phyloP scores from a whole-genome alignment of 1,284 basidiomycete species.

The Volvariella surrecta region DNA sequence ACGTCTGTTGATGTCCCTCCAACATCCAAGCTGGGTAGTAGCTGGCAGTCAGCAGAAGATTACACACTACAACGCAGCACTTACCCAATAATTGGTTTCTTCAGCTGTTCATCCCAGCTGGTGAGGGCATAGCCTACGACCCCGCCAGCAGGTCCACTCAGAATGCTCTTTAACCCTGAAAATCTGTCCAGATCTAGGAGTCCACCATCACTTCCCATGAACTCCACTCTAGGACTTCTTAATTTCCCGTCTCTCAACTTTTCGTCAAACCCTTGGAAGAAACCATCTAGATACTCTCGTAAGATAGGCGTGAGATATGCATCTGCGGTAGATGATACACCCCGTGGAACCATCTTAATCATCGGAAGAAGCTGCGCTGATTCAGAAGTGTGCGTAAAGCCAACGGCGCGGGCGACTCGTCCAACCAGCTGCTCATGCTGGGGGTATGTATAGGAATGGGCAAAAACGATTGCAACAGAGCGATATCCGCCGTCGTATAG shows the following conservation, averaged over 20 bases:
- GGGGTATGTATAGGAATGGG: slow-evolving; percentile 91
- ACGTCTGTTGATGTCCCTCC: slow-evolving; percentile 92
- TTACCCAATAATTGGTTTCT: slow-evolving; percentile 68
- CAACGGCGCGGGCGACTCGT: slow-evolving; percentile 64
- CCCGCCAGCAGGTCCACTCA: slow-evolving; percentile 84
- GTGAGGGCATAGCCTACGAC: slow-evolving; percentile 86
- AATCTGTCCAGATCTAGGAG: slow-evolving; percentile 83
- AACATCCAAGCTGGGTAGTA: slow-evolving; percentile 50
- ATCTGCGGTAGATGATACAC: slow-evolving; percentile 89
- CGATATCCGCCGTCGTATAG: slow-evolving; percentile 75
- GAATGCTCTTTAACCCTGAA: slow-evolving; percentile 81
- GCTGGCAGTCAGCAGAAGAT: slow-evolving; percentile 1
- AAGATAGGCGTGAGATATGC: slow-evolving; percentile 95
- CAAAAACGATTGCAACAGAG: slow-evolving; percentile 79
- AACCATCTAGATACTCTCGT: slow-evolving; percentile 82
- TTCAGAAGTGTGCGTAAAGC: slow-evolving; percentile 85
- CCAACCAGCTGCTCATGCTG: slow-evolving; percentile 74
- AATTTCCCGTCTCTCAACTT: slow-evolving; percentile 45
- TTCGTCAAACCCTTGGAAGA: slow-evolving; percentile 83
- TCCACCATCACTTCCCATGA: slow-evolving; percentile 87
- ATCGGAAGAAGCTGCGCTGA: slow-evolving; percentile 86
- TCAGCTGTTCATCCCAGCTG: slow-evolving; percentile 64
- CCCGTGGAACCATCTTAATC: slow-evolving; percentile 94
- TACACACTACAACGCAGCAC: slow-evolving; percentile 14
- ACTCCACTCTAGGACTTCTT: slow-evolving; percentile 58